Base-by-base conservation (phyloP, 768 basidiomycete genomes). In the Collybiopsis luxurians region DNA sequence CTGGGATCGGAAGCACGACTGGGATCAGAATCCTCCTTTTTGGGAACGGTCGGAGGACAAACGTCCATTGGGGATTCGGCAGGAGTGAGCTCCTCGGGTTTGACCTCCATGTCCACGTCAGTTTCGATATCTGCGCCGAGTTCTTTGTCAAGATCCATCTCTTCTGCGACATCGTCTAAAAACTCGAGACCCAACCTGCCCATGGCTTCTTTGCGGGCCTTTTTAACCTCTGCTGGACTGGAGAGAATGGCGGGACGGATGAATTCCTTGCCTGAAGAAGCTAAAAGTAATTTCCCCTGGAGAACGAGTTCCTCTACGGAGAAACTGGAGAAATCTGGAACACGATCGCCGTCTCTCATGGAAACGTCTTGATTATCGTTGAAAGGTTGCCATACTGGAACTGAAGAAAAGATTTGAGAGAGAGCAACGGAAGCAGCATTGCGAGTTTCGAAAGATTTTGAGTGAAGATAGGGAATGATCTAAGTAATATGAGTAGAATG, bases 181-280 rank as follows among this genome's bases (percentile, higher is more conserved):
- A 95, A 93, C 63, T 91, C 91, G 28, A 96, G 81, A 3, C 94
- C 95, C 2, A 96, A 80, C 2, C 92, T 84, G 28, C 83, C 83
- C 85, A 95, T 91, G 10, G 92, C 91, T 65, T 94, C 93, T 65
- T 88, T 90, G 24, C 92, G 85, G 2, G 92, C 92, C 55, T 87
- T 88, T 67, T 88, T 90, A 4, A 95, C 89, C 67, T 95, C 93
- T 31, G 84, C 80, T 2, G 89, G 74, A 55, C 81, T 90, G 4
- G 87, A 80, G 31, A 89, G 77, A 49, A 91, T 88, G 3, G 83
- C 69, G 2, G 89, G 89, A 64, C 86, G 91, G 21, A 74, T 68
- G 60, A 94, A 98, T 70, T 99, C 96, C 64, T 93, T 94, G 5
- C 96, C 96, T 0, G 95, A 95, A 2, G 93, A 96, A 1, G 92